Percentiles rank a stretch among this genome's conserved stretches.
Conservation (phyloP, 352 stramenopile species). For the Halophytophthora batemanensis region DNA sequence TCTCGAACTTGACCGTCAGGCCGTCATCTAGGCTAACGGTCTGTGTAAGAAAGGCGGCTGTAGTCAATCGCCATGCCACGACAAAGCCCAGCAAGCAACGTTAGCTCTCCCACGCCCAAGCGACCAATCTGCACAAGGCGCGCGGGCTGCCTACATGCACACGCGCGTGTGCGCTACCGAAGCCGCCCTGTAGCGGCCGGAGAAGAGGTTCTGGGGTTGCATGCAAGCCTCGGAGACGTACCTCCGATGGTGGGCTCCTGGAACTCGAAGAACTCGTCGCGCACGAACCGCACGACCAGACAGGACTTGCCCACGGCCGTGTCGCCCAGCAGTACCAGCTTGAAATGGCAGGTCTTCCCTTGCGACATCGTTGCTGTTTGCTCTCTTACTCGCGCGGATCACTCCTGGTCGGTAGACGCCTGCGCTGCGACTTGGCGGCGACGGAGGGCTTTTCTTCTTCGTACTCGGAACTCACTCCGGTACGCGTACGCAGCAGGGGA, state of each 20-base stretch:
- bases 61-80: constrained; percentile 5
- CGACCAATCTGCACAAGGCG: no score
- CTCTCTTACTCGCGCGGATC: no score
- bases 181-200: not conserved
- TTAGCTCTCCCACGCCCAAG: not conserved
- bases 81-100: not conserved
- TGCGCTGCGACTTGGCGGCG: not conserved
- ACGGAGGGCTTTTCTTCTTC: no score
- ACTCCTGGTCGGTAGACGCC: no score
- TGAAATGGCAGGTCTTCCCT: constrained; percentile 95
- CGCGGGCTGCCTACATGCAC: no score
- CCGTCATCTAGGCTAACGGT: constrained; percentile 97
- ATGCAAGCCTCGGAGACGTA: constrained; percentile 29
- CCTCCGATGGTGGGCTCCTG: constrained; percentile 96
- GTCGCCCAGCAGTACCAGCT: constrained; percentile 99
- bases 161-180: no score
- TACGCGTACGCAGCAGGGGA: no score
- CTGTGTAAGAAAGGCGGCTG: constrained; percentile 97
- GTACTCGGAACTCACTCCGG: no score
- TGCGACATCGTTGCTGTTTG: constrained; percentile 58
- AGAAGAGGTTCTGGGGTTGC: constrained; percentile 1
- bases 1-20: constrained; percentile 99
- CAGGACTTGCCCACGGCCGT: constrained; percentile 99
- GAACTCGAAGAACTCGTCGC: constrained; percentile 99
- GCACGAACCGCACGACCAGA: constrained; percentile 98